Evolutionary conservation across 306 rosid genomes (phyloP), one percentile per base, ranked within the genome.

Genomic region (Prinsepia uniflora): DNA sequence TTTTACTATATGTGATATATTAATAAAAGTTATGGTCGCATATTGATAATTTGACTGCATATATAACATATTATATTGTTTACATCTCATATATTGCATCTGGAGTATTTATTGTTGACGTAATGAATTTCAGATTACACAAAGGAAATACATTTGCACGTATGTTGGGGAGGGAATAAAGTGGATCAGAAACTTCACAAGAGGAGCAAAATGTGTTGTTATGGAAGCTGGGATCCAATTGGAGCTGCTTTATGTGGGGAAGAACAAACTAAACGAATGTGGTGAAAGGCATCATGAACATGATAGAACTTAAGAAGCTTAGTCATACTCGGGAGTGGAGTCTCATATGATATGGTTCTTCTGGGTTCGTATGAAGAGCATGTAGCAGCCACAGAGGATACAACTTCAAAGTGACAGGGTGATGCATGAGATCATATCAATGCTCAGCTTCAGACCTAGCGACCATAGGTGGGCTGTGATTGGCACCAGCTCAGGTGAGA

Each of bases 261-360:
- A 76, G 70, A 77, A 81, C 80, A 84, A 87, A 11, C 78, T 89
- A 3, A 79, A 81, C 15, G 60, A 72, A 41, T 46, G 49, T 62
- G 61, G 61, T 46, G 40, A 63, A 13, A 40, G 42, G 40, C 69
- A 62, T 72, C 59, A 40, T 72, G 52, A 63, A 44, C 46, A 15
- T 49, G 69, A 73, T 22, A 10, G 39, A 24, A 44, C 15, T 46
- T 24, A 88, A 84, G 52, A 77, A 75, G 0, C 39, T 87, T 39
- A 82, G 91, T 80, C 58, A 41, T 43, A 18, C 70, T 57, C 75
- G 82, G 0, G 89, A 90, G 41, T 62, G 65, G 30, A 58, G 44
- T 34, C 47, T 68, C 22, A n/a, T n/a, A n/a, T n/a, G n/a, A 84
- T 84, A 9, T 87, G 93, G 93, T 87, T 80, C 83, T 90, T 90